Percentiles rank a stretch among this genome's conserved stretches.
phyloP scores from a whole-genome alignment of 2,329 filamentous ascomycete species.

The Zymoseptoria tritici region DNA sequence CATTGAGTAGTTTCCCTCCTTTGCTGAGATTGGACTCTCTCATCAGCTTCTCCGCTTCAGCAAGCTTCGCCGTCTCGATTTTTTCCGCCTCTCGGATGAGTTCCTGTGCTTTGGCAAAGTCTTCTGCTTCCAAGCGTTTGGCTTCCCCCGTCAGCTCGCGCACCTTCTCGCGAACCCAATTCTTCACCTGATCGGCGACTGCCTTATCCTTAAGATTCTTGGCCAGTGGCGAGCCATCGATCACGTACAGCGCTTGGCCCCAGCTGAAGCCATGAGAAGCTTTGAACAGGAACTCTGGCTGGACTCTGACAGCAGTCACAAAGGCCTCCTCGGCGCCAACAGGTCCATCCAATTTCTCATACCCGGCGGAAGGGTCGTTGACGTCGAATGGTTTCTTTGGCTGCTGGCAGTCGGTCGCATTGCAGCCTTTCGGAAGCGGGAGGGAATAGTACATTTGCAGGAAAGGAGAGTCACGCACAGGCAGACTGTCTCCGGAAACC shows the following conservation, averaged over 20 bases:
- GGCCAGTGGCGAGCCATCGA: not conserved
- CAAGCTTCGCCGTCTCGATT: not conserved
- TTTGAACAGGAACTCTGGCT: not conserved
- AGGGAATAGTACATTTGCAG: not conserved
- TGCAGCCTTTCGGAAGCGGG: not conserved
- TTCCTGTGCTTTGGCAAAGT: not conserved
- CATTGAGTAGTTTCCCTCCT: not conserved
- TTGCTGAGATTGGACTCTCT: not conserved
- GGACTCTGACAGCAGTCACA: not conserved
- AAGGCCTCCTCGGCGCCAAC: not conserved
- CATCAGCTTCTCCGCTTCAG: not conserved
- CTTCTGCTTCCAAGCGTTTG: not conserved
- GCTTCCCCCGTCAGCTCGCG: not conserved
- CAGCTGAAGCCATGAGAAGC: not conserved
- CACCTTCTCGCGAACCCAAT: not conserved
- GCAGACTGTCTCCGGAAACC: not conserved
- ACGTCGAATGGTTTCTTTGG: not conserved
- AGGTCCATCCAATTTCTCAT: not conserved
- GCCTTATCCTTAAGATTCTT: not conserved
- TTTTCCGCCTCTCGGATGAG: not conserved
- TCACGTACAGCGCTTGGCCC: not conserved
- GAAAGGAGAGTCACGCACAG: not conserved
- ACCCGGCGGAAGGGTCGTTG: not conserved
- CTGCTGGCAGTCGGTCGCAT: not conserved
- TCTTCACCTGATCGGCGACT: too few relatives aligned